Conservation (phyloP, 805 yeast genomes). For the Ogataea neopini region DNA sequence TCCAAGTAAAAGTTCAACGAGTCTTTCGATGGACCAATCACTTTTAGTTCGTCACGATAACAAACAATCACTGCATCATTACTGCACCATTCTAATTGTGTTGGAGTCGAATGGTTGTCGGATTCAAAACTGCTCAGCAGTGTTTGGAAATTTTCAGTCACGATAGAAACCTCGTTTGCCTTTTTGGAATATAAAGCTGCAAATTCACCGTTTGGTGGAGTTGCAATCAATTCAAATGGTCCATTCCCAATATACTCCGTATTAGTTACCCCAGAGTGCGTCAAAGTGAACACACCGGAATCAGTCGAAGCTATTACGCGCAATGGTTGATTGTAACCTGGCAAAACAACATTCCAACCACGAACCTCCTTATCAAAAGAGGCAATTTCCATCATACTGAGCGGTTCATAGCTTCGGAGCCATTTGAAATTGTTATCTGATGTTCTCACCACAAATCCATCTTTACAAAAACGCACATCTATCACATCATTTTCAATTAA, state of each 20-base stretch:
- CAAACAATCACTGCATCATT: slow-evolving; percentile 73
- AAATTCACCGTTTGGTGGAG: slow-evolving; percentile 55
- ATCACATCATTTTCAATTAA: slow-evolving; percentile 32
- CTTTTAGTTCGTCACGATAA: slow-evolving; percentile 58
- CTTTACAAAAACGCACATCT: slow-evolving; percentile 41
- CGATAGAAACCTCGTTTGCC: slow-evolving; percentile 47
- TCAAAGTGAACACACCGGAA: slow-evolving; percentile 9
- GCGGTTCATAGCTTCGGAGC: slow-evolving; percentile 30
- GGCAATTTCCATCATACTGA: neutral
- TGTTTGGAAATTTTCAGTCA: slow-evolving; percentile 47
- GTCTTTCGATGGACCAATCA: slow-evolving; percentile 72
- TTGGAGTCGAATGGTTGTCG: slow-evolving; percentile 37
- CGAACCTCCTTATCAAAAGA: slow-evolving; percentile 3
- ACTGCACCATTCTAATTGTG: slow-evolving; percentile 76
- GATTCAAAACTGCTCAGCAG: slow-evolving; percentile 46
- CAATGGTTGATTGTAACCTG: slow-evolving; percentile 17
- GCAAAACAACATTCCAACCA: slow-evolving; percentile 28
- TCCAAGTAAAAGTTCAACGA: slow-evolving; percentile 54
- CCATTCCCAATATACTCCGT: slow-evolving; percentile 14
- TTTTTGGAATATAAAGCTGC: slow-evolving; percentile 44
- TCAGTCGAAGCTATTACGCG: slow-evolving; percentile 21
- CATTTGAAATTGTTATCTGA: slow-evolving; percentile 23
- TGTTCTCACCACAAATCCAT: slow-evolving; percentile 47
- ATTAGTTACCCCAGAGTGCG: slow-evolving; percentile 8
- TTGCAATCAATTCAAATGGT: slow-evolving; percentile 21